Conservation (phyloP, 352 stramenopile species). For the Plasmopara halstedii region DNA sequence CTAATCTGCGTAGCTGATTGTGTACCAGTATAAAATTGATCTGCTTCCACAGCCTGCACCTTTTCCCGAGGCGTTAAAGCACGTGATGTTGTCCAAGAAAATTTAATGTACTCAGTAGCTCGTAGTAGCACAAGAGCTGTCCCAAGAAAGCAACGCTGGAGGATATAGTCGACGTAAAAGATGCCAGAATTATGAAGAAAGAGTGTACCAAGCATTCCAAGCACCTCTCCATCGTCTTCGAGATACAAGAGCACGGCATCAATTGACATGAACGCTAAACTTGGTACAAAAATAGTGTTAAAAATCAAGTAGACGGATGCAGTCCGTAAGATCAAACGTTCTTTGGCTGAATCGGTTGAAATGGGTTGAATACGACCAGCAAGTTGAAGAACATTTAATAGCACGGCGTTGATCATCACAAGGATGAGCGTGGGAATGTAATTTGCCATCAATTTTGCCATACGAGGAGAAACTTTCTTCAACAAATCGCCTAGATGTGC, state of each 20-base stretch:
- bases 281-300: slow-evolving; percentile 84
- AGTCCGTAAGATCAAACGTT: slow-evolving; percentile 72
- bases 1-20: slow-evolving; percentile 82
- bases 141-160: slow-evolving; percentile 76
- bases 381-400: slow-evolving; percentile 79
- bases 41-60: slow-evolving; percentile 59
- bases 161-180: slow-evolving; percentile 84
- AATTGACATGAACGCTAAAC: slow-evolving; percentile 81
- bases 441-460: slow-evolving; percentile 69
- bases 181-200: slow-evolving; percentile 86
- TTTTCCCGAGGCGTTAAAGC: slow-evolving; percentile 70
- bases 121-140: slow-evolving; percentile 69
- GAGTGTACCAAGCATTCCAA: slow-evolving; percentile 75
- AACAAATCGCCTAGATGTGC: slow-evolving; percentile 48
- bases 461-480: slow-evolving; percentile 58
- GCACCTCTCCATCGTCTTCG: slow-evolving; percentile 57
- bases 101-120: slow-evolving; percentile 74
- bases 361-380: slow-evolving; percentile 79
- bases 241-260: slow-evolving; percentile 76
- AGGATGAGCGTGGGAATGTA: slow-evolving; percentile 82
- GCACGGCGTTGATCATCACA: slow-evolving; percentile 80
- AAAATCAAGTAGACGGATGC: slow-evolving; percentile 81
- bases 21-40: slow-evolving; percentile 78
- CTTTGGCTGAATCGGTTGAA: slow-evolving; percentile 77
- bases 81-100: slow-evolving; percentile 69